Base-by-base conservation (phyloP, 768 basidiomycete genomes). In the Suillus brevipes region DNA sequence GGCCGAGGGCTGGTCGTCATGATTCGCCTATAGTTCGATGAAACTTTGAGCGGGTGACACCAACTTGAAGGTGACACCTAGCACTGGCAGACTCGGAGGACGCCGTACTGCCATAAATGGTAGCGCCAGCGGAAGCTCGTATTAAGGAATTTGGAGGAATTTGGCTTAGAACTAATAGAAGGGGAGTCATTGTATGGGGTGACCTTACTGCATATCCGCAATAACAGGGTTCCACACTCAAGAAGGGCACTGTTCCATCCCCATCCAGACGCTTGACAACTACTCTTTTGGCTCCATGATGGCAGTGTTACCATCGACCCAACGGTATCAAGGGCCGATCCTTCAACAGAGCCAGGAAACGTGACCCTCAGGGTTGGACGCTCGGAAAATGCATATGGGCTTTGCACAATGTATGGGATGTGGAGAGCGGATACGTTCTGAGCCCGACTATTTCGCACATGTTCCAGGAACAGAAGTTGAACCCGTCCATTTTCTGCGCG, bases 361-460 rank as follows among this genome's bases (percentile, higher is more conserved):
- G 95, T 55, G 89, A 88, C 62, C 68, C 77, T 1, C n/a, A n/a
- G n/a, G 77, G 69, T n/a, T 97, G 95, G 90, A 79, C 82, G 57
- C 81, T 94, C 1, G 95, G 95, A 4, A 85, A 79, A 18, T 94
- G 92, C 73, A 73, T 94, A 16, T 97, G 95, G 95, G 94, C 94
- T 0, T 83, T 84, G 71, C 94, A 97, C 70, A 91, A 88, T 65
- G 89, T 97, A 0, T 98, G 96, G 96, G 91, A 97, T 72, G 65
- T 87, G 66, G 82, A 87, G 65, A 84, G 87, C 0, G 89, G 90
- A 2, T 84, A 82, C 60, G 69, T 95, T 20, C 79, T 94, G 64
- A 81, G 18, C 89, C 92, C 0, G 84, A 89, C 63, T 97, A 99
- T 77, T 99, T 98, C 79, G 77, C 75, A 50, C 81, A 74, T 63